A percentile compares a stretch with the other conserved stretches of the same genome.
phyloP scores from a whole-genome alignment of 2,329 filamentous ascomycete species.

The Claviceps sp. region DNA sequence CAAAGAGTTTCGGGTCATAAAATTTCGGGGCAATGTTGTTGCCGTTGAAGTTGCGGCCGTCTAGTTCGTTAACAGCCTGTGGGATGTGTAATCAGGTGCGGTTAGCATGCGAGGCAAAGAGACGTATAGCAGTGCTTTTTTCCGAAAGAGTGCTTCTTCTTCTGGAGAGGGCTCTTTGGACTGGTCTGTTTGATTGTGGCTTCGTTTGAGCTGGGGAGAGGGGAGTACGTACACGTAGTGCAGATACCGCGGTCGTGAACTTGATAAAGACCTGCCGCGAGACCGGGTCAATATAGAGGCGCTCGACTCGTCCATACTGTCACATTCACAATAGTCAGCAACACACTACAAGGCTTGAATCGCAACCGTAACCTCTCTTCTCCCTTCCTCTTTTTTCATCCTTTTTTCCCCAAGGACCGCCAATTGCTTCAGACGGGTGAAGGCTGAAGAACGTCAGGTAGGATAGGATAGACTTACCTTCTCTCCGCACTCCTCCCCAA shows the following conservation, averaged over 20 bases:
- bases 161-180: background rate
- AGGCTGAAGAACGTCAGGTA: background rate
- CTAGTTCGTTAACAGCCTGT: conserved; percentile 77
- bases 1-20: conserved; percentile 73
- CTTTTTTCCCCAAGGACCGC: background rate
- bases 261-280: conserved; percentile 73
- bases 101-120: background rate
- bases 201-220: background rate
- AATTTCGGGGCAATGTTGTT: conserved; percentile 73
- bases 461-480: conserved; percentile 37
- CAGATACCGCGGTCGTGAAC: conserved; percentile 76
- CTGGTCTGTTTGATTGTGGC: background rate
- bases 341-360: background rate
- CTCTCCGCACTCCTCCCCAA: conserved; percentile 82
- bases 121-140: background rate
- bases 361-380: background rate
- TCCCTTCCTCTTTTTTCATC: background rate
- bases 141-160: too few relatives aligned
- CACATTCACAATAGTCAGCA: too few relatives aligned
- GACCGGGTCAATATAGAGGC: conserved; percentile 59
- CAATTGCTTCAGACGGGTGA: background rate
- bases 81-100: conserved; percentile 24
- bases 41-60: conserved; percentile 79
- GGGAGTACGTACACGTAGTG: conserved; percentile 53
- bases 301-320: conserved; percentile 71